Conservation (phyloP, 2,329 filamentous ascomycete genomes). For the Elsinoe necatrix region DNA sequence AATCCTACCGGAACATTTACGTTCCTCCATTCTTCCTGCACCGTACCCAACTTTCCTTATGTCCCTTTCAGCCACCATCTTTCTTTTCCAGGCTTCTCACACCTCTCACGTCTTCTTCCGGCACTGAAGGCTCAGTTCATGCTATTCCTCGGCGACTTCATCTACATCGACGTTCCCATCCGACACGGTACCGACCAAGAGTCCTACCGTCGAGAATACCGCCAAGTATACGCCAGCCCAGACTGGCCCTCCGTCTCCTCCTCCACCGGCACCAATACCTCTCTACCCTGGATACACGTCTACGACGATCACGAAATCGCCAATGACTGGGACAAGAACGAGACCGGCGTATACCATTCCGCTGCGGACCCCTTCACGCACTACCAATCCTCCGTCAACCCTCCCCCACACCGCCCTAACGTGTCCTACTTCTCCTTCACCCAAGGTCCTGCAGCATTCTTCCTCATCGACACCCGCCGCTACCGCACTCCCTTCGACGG, state of each 20-base stretch:
- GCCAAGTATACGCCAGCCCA: constrained; percentile 89
- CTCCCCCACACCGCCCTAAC: constrained; percentile 53
- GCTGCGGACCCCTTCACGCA: constrained; percentile 78
- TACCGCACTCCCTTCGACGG: constrained; percentile 64
- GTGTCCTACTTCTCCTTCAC: constrained; percentile 84
- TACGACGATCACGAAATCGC: constrained; percentile 94
- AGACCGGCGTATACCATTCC: constrained; percentile 67
- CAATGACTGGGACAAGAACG: constrained; percentile 85
- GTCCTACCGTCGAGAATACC: constrained; percentile 83
- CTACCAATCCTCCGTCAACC: constrained; percentile 81
- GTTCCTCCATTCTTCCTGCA: constrained; percentile 87
- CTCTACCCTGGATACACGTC: constrained; percentile 92
- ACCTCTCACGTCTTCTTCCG: constrained; percentile 65
- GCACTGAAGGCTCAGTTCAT: constrained; percentile 64
- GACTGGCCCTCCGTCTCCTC: constrained; percentile 57
- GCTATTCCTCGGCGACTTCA: constrained; percentile 73
- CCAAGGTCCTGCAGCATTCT: constrained; percentile 87
- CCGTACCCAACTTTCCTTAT: constrained; percentile 87
- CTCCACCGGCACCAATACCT: not conserved
- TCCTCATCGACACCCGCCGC: constrained; percentile 84
- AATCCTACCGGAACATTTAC: constrained; percentile 61
- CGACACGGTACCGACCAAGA: constrained; percentile 63
- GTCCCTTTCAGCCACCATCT: constrained; percentile 74
- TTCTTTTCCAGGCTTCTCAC: constrained; percentile 68
- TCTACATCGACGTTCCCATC: constrained; percentile 81